phyloP scores from a whole-genome alignment of 2,329 filamentous ascomycete genomes.

The Leptographium wingfieldii region DNA sequence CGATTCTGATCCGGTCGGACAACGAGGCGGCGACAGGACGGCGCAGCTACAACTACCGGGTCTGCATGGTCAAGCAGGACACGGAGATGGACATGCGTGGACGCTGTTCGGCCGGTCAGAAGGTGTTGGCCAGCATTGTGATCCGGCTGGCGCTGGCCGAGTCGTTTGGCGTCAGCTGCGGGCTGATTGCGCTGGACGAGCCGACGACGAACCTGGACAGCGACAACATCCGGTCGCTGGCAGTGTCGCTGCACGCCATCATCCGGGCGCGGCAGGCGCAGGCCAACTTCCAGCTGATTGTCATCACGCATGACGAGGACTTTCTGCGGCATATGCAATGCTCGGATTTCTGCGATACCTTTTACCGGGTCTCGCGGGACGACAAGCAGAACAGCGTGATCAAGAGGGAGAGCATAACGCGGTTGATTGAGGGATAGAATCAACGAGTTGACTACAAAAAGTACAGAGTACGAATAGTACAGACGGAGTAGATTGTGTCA shows the following conservation, averaged over 20 bases:
- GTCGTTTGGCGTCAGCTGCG: slow-evolving; percentile 92
- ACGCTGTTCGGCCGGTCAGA: slow-evolving; percentile 90
- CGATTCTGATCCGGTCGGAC: slow-evolving; percentile 88
- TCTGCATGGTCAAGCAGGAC: slow-evolving; percentile 95
- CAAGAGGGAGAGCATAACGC: slow-evolving; percentile 50
- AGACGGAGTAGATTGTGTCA: too few relatives aligned
- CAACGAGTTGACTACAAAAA: too few relatives aligned
- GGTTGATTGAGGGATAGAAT: slow-evolving; percentile 23
- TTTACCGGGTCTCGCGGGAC: slow-evolving; percentile 76
- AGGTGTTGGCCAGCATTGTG: slow-evolving; percentile 92
- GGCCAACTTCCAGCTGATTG: slow-evolving; percentile 92
- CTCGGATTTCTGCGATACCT: slow-evolving; percentile 82
- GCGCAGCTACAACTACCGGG: slow-evolving; percentile 88
- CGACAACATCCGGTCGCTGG: slow-evolving; percentile 87
- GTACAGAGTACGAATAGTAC: too few relatives aligned
- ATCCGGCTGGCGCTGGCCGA: slow-evolving; percentile 93
- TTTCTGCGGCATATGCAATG: slow-evolving; percentile 90
- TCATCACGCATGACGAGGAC: slow-evolving; percentile 98
- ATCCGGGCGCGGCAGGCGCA: slow-evolving; percentile 74
- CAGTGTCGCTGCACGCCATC: slow-evolving; percentile 72
- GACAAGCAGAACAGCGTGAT: slow-evolving; percentile 81
- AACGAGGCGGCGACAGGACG: slow-evolving; percentile 47
- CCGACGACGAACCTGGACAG: slow-evolving; percentile 93
- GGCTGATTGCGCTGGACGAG: slow-evolving; percentile 91
- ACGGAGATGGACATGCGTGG: slow-evolving; percentile 99